Evolutionary conservation across 108 stramenopile genomes (phyloP), one percentile per base, ranked within the genome.

Genomic region (Pseudonitzschia multiseries): DNA sequence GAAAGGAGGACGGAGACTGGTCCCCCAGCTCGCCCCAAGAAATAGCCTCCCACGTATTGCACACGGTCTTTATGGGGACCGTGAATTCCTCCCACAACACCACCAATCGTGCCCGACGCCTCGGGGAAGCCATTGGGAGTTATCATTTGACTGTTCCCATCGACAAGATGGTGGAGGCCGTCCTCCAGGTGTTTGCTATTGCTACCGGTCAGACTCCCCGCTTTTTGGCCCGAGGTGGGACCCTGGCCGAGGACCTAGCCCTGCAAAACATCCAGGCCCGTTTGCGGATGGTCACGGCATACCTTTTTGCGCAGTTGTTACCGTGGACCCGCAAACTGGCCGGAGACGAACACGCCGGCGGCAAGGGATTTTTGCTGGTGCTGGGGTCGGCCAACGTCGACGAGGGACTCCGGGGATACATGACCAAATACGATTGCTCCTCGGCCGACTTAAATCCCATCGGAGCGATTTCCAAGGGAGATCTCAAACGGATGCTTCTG

Each of bases 371-470:
- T 71, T 81, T 99, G 26, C 85, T 99, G 2, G 99, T 99, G 28
- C 77, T 99, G 54, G 98, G 99, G 42, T 93, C 91, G 67, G 98
- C 96, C 69, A 99, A 99, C 82, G 99, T 98, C 12, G 99, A 99
- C 75, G 99, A 99, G 77, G 95, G 95, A 13, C 83, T 99, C 61
- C 92, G 99, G 31, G 99, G 99, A 12, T 99, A 99, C 85, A 93
- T 98, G 95, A 99, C 99, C 20, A 99, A 99, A 79, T 99, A 99
- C 73, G 99, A 99, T 83, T 99, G 99, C 72, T 95, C 93, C 50
- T 89, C 91, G 21, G 99, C 99, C 4, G 99, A 99, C 77, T 69
- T 99, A 66, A 99, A 99, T 75, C 99, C 99, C 10, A 98, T 99
- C 69, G 99, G 99, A 3, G 93, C 92, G 42, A 97, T 99, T 57